Base-by-base conservation (phyloP, 176 grass and related monocot species). In the Tuctoria greenei region DNA sequence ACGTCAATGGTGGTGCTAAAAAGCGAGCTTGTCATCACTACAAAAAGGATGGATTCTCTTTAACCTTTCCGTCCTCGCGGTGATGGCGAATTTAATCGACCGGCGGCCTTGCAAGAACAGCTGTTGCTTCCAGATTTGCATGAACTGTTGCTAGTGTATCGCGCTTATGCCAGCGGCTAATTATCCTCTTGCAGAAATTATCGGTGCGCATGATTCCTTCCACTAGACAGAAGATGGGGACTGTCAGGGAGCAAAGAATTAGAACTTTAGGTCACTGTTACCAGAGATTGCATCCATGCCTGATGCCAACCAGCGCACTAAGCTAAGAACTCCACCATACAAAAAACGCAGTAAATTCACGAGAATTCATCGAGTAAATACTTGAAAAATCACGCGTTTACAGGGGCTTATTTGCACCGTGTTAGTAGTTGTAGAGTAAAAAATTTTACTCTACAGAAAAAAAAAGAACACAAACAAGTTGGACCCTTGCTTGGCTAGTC, bases 1-100 rank as follows among this genome's bases (percentile, higher is more conserved):
- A 50, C 11, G 45, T 71, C 71, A 18, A 74, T 11, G 37, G 51
- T 4, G 71, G 38, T 42, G 51, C 38, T 56, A 15, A 27, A 63
- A 73, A 74, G 71, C 15, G 26, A n/a, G 9, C 71, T 73, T 73
- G 71, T 73, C 71, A 57, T 73, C 71, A 58, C 56, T 57, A n/a
- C 43, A 37, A 25, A 13, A 72, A 64, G 18, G 18, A 35, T 23
- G 61, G 47, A 82, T 66, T 82, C 69, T 66, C 51, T 21, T 20
- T 45, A 54, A 2, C 49, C 69, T 71, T 72, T 62, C 18, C 27
- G 34, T 10, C 36, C 9, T n/a, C 43, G 47, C 35, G 68, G n/a
- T 27, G 31, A 61, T 63, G 67, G 18, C 13, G 51, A 56, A 28
- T 58, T 69, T 7, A 18, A 34, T 27, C 38, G 77, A 35, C 21